A percentile compares a stretch with the other conserved stretches of the same genome.
Evolutionary conservation across 148 eudicot species (phyloP).

Genomic region (Camellia japonica): DNA sequence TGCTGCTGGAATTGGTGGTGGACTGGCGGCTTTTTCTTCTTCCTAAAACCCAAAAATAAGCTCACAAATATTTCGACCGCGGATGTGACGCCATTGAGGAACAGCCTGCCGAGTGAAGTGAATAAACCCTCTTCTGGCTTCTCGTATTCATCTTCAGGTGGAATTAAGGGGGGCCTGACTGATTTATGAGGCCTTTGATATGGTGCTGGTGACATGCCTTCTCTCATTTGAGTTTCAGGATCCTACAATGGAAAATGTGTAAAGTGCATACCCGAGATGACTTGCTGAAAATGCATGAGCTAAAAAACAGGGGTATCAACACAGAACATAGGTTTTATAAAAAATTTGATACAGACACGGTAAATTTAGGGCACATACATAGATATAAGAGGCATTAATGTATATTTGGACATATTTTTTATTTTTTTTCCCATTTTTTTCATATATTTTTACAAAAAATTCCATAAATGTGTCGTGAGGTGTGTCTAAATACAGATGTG

Average conservation of each 20-base stretch:
- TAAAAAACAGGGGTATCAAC: too few species aligned
- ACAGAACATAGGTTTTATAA: too few species aligned
- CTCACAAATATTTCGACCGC: slow-evolving; percentile 49
- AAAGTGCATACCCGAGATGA: not conserved
- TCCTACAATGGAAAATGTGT: slow-evolving; percentile 25
- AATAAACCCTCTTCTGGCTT: slow-evolving; percentile 59
- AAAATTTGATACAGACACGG: too few species aligned
- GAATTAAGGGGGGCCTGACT: slow-evolving; percentile 54
- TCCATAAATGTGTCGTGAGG: too few species aligned
- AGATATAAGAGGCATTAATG: too few species aligned
- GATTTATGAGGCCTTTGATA: slow-evolving; percentile 48
- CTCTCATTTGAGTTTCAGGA: slow-evolving; percentile 28
- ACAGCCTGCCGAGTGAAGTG: slow-evolving; percentile 53
- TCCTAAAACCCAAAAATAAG: slow-evolving; percentile 49
- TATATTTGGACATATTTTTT: too few species aligned
- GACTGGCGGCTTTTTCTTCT: slow-evolving; percentile 19
- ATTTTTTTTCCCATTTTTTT: too few species aligned
- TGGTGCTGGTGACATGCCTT: slow-evolving; percentile 36
- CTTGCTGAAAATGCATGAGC: not conserved
- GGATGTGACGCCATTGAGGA: slow-evolving; percentile 51
- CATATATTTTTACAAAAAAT: too few species aligned
- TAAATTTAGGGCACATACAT: too few species aligned
- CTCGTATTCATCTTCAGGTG: slow-evolving; percentile 59
- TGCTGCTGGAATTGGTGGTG: slow-evolving; percentile 28
- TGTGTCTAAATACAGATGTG: too few species aligned